These are phyloP conservation scores for Aureobasidium sp. DNA, from an alignment of 2,329 filamentous ascomycete species.

Conservation along the genomic window DNA sequence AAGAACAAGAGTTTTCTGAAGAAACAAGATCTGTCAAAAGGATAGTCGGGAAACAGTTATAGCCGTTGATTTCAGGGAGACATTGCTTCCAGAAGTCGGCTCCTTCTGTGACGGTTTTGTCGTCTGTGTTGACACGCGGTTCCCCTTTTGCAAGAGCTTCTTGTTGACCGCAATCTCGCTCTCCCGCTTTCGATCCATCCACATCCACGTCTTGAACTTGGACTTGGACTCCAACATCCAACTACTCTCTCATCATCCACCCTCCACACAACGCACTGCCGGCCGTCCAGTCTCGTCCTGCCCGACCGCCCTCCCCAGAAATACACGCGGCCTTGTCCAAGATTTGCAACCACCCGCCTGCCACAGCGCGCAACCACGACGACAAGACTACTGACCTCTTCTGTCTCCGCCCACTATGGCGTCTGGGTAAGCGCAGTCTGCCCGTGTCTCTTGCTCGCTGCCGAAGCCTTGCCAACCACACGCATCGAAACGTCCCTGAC, in stretches of 20 bases:
- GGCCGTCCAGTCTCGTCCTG: background rate
- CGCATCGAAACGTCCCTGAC: background rate
- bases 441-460: background rate
- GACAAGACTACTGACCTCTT: background rate
- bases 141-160: slow-evolving; percentile 4
- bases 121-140: slow-evolving; percentile 6
- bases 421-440: background rate
- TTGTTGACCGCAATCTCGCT: slow-evolving; percentile 11
- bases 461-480: background rate
- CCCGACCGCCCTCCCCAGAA: background rate
- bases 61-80: background rate
- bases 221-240: background rate
- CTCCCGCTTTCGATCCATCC: background rate
- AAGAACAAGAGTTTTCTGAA: background rate
- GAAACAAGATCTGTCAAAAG: background rate
- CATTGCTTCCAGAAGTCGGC: background rate
- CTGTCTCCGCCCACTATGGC: background rate
- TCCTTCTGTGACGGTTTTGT: background rate
- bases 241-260: background rate
- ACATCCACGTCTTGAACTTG: background rate
- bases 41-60: background rate
- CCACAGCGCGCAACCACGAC: background rate
- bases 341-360: background rate
- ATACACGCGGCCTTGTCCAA: background rate
- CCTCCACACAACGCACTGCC: background rate